phyloP scores from a whole-genome alignment of 2,329 filamentous ascomycete genomes.

The Xylariaceae sp. region DNA sequence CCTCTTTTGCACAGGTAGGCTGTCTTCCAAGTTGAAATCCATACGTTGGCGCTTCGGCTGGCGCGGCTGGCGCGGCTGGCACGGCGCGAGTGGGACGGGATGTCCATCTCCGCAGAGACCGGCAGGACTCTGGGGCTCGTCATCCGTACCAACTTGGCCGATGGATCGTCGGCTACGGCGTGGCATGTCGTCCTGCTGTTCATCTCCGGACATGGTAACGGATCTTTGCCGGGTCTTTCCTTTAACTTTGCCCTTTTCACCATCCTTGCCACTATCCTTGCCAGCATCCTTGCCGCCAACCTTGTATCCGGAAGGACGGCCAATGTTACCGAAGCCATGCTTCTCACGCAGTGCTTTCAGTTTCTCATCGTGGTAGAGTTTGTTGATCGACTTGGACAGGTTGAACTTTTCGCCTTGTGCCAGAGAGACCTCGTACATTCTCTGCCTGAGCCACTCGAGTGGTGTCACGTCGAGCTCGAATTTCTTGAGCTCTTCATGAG shows the following conservation, averaged over 20 bases:
- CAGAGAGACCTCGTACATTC: slow-evolving; percentile 47
- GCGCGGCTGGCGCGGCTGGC: slow-evolving; percentile 26
- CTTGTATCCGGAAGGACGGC: slow-evolving; percentile 45
- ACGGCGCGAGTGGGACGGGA: slow-evolving; percentile 31
- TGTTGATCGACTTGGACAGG: slow-evolving; percentile 47
- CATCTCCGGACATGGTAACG: slow-evolving; percentile 5
- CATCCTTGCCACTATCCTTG: slow-evolving; percentile 38
- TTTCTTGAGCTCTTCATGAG: slow-evolving; percentile 50
- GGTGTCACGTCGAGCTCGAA: slow-evolving; percentile 51
- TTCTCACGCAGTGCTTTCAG: slow-evolving; percentile 46
- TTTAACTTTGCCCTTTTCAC: slow-evolving; percentile 29
- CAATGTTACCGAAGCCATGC: slow-evolving; percentile 55
- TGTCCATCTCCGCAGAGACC: slow-evolving; percentile 20
- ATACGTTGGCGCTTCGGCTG: slow-evolving; percentile 33
- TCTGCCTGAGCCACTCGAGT: slow-evolving; percentile 54
- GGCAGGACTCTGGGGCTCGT: slow-evolving; percentile 12
- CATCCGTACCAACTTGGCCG: slow-evolving; percentile 31
- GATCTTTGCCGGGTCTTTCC: slow-evolving; percentile 29
- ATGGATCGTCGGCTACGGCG: slow-evolving; percentile 32
- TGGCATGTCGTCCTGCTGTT: slow-evolving; percentile 21
- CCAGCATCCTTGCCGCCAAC: slow-evolving; percentile 39
- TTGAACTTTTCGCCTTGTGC: slow-evolving; percentile 47
- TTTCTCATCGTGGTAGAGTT: slow-evolving; percentile 55
- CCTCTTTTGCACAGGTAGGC: slow-evolving; percentile 4
- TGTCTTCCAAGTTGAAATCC: slow-evolving; percentile 15